Percentiles rank a stretch among this genome's conserved stretches.
These are phyloP conservation scores for Irpex rosettiformis DNA, from an alignment of 1,284 basidiomycete species.

Conservation along the genomic window DNA sequence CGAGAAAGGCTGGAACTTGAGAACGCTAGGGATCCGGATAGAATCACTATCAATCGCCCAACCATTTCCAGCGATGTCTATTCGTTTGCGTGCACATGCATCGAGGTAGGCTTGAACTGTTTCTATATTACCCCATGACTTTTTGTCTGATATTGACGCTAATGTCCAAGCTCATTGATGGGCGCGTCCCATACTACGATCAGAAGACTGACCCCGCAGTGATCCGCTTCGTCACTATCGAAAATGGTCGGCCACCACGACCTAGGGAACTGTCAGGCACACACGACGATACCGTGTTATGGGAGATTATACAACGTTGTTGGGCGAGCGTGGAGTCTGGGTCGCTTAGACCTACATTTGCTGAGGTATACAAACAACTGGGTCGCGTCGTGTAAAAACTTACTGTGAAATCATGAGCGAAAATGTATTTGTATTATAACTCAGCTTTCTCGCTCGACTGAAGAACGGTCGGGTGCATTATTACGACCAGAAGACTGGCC, in stretches of 20 bases:
- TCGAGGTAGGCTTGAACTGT: not conserved
- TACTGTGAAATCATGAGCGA: too few species aligned
- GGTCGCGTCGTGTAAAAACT: too few species aligned
- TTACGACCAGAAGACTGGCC: not conserved
- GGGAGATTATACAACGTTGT: not conserved
- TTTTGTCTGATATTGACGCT: not conserved
- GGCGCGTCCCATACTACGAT: not conserved
- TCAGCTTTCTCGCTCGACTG: too few species aligned
- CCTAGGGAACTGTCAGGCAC: not conserved
- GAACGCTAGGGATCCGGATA: too few species aligned
- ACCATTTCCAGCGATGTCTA: slow-evolving; percentile 5
- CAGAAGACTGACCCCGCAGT: not conserved
- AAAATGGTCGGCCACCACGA: not conserved
- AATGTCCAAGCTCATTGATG: not conserved
- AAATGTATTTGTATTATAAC: too few species aligned
- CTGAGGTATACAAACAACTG: not conserved
- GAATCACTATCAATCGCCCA: too few species aligned
- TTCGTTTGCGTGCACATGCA: slow-evolving; percentile 2
- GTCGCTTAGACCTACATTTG: not conserved
- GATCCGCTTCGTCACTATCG: not conserved
- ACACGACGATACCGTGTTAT: not conserved
- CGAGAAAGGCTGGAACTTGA: too few species aligned
- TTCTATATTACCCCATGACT: not conserved
- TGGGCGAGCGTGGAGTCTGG: not conserved
- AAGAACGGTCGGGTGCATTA: not conserved